These are phyloP conservation scores for Moricandia arvensis DNA, from an alignment of 345 rosid species.

Conservation along the genomic window DNA sequence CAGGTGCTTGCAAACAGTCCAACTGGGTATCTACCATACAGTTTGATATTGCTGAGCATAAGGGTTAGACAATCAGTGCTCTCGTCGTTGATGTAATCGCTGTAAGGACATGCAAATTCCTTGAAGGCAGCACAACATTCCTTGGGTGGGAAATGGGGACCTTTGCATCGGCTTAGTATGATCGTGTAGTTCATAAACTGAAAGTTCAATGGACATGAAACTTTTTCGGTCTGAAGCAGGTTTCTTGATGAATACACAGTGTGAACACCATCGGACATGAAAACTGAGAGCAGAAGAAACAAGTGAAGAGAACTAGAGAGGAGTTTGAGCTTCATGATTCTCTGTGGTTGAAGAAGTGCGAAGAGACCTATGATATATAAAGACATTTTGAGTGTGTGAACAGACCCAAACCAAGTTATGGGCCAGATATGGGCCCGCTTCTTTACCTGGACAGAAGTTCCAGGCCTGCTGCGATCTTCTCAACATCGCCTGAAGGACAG, in stretches of 20 bases:
- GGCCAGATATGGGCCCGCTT: background rate
- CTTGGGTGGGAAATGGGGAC: background rate
- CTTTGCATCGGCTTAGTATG: background rate
- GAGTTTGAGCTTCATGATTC: background rate
- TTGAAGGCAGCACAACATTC: background rate
- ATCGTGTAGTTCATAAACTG: background rate
- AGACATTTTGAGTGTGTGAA: background rate
- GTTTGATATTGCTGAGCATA: background rate
- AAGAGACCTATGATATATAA: background rate
- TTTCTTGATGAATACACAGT: background rate
- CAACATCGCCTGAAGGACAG: no score
- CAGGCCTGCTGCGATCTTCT: no score
- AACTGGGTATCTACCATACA: background rate
- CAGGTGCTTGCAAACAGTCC: background rate
- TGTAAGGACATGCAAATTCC: background rate
- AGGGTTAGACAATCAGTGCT: background rate
- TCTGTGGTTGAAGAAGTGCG: background rate
- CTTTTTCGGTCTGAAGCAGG: background rate
- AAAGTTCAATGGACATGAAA: background rate
- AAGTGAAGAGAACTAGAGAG: background rate
- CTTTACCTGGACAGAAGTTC: no score
- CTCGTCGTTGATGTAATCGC: background rate
- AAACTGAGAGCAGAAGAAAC: background rate
- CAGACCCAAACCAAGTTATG: background rate
- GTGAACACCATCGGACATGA: background rate